Evolutionary conservation across 805 yeast genomes (phyloP).

Genomic region (Vanderwaltozyma tropicalis): DNA sequence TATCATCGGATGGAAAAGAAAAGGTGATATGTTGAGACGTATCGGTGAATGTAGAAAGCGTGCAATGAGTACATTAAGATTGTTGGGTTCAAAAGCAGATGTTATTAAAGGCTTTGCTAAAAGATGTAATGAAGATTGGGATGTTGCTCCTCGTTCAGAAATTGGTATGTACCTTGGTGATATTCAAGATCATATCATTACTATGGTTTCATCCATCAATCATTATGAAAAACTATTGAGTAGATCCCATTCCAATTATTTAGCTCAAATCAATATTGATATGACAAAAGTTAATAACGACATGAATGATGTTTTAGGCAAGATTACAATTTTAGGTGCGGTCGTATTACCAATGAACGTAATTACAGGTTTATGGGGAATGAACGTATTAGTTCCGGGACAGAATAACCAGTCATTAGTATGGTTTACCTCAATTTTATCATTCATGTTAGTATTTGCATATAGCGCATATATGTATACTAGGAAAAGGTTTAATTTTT

Average conservation of each 20-base stretch:
- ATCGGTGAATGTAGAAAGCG: conserved; percentile 93
- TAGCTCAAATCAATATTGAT: conserved; percentile 94
- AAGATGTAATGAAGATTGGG: conserved; percentile 79
- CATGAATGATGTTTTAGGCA: conserved; percentile 91
- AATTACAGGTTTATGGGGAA: conserved; percentile 96
- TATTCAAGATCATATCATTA: conserved; percentile 93
- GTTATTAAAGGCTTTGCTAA: conserved; percentile 95
- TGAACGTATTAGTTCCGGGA: conserved; percentile 96
- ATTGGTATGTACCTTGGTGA: conserved; percentile 93
- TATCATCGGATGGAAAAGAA: conserved; percentile 70
- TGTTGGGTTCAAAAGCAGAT: conserved; percentile 88
- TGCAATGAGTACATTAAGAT: conserved; percentile 79
- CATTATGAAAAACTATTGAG: conserved; percentile 92
- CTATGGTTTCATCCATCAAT: conserved; percentile 91
- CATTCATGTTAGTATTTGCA: conserved; percentile 39
- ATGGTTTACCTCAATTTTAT: conserved; percentile 54
- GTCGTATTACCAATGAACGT: conserved; percentile 91
- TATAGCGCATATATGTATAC: conserved; percentile 39
- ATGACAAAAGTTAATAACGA: conserved; percentile 96
- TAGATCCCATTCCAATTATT: conserved; percentile 88
- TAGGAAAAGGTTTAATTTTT: conserved; percentile 34
- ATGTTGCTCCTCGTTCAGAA: conserved; percentile 67
- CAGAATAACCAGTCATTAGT: conserved; percentile 51
- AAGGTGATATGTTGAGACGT: conserved; percentile 89
- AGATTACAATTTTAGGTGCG: conserved; percentile 87